Base-by-base conservation (phyloP, 768 basidiomycete species). In the Lanmaoa pseudosensibilis region DNA sequence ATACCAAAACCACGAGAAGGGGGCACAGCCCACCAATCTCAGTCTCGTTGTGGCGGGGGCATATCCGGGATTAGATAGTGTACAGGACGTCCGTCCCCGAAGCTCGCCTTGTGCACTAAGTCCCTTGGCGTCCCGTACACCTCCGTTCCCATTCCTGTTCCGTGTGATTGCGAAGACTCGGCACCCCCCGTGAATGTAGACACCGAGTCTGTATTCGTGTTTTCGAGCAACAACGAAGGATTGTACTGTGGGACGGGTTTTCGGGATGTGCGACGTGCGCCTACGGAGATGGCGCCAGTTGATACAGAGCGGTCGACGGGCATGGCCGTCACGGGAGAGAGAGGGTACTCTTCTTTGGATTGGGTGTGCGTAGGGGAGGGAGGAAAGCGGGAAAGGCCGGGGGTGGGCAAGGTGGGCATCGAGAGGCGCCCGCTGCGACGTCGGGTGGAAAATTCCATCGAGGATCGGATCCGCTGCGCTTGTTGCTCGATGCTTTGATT, bases 11-110 rank as follows among this genome's bases (percentile, higher is more conserved):
- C 30, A 30, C 15, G 38, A 38, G 27, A 46, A 56, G 23, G 40
- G 40, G 33, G 53, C 47, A 27, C 53, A 37, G 47, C 51, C 50
- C 44, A 25, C 15, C 15, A 38, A 45, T 56, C 39, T 69, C 56
- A 69, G 33, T 74, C 69, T 52, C 48, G 63, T 61, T 59, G 65
- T 12, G 69, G 69, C 19, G 65, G 68, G 18, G 83, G 83, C 77
- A 84, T 75, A 62, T 85, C 83, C 10, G 83, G 83, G 40, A 85
- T 84, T 55, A 85, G 65, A 73, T 82, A 84, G 66, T 85, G 83
- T 56, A 85, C 59, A 25, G 76, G 75, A 43, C 76, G 70, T 25
- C 75, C 75, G 34, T 74, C 74, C 49, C 77, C 80, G 66, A 82
- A 74, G 66, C 77, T 79, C 39, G 69, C 68, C 66, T 80, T 80